Evolutionary conservation across 2,329 filamentous ascomycete species (phyloP).

Genomic region (Xylariaceae sp.): DNA sequence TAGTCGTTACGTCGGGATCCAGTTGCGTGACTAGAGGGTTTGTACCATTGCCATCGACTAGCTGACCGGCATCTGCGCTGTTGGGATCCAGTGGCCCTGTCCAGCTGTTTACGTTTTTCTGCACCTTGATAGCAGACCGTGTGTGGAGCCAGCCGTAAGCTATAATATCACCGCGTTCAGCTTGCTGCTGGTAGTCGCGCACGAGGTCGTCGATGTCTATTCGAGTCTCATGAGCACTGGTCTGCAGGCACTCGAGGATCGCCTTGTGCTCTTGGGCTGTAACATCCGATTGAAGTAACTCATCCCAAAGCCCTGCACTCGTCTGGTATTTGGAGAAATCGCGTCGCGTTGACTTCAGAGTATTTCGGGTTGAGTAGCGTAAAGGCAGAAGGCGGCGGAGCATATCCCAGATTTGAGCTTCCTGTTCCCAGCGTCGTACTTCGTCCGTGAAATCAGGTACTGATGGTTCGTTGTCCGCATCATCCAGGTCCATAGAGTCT

Average conservation of each 20-base stretch:
- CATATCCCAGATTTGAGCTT: slow-evolving; percentile 87
- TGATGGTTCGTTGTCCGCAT: slow-evolving; percentile 36
- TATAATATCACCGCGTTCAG: slow-evolving; percentile 75
- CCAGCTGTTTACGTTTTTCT: slow-evolving; percentile 72
- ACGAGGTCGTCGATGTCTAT: slow-evolving; percentile 72
- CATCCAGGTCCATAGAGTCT: slow-evolving; percentile 53
- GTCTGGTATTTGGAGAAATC: slow-evolving; percentile 28
- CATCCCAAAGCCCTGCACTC: slow-evolving; percentile 48
- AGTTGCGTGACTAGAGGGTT: slow-evolving; percentile 75
- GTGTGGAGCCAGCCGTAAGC: slow-evolving; percentile 91
- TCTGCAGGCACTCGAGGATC: slow-evolving; percentile 81
- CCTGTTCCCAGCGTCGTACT: slow-evolving; percentile 65
- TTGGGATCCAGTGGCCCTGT: slow-evolving; percentile 59
- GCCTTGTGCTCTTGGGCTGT: slow-evolving; percentile 71
- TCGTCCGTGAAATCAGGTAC: slow-evolving; percentile 34
- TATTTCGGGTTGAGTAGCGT: slow-evolving; percentile 47
- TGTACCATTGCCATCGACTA: slow-evolving; percentile 52
- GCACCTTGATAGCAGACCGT: slow-evolving; percentile 79
- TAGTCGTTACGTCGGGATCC: slow-evolving; percentile 81
- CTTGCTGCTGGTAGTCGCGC: slow-evolving; percentile 66
- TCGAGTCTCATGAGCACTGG: slow-evolving; percentile 59
- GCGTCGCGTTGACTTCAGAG: slow-evolving; percentile 34
- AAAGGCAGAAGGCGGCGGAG: slow-evolving; percentile 68
- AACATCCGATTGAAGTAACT: slow-evolving; percentile 68
- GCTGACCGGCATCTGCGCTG: slow-evolving; percentile 50